Evolutionary conservation across 139 green algal genomes (phyloP).

Genomic region (Asterochloris erici): DNA sequence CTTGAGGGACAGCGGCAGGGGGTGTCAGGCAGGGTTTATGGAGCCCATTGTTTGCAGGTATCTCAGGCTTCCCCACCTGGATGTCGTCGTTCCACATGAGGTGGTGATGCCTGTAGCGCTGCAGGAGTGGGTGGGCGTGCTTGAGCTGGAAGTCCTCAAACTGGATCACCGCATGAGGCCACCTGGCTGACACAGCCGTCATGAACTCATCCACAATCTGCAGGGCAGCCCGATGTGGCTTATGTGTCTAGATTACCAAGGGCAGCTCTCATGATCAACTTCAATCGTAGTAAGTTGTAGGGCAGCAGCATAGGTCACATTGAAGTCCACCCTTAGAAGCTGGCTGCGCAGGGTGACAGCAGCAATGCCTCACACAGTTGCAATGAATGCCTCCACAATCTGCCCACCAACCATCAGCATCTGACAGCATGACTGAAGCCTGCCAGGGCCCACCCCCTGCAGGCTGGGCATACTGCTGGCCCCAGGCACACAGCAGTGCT

Average conservation of each 20-base stretch:
- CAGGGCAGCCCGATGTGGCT: background rate
- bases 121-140: conserved; percentile 52
- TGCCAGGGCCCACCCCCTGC: too few relatives aligned
- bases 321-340: too few relatives aligned
- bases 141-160: conserved; percentile 76
- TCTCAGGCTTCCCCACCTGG: conserved; percentile 28
- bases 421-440: too few relatives aligned
- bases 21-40: background rate
- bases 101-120: conserved; percentile 60
- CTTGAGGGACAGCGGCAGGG: background rate
- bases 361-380: too few relatives aligned
- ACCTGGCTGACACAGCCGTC: conserved; percentile 54
- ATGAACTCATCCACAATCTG: conserved; percentile 73
- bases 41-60: background rate
- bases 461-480: too few relatives aligned
- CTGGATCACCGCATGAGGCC: conserved; percentile 63
- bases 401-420: too few relatives aligned
- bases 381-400: too few relatives aligned
- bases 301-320: too few relatives aligned
- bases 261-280: too few relatives aligned
- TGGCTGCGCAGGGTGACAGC: too few relatives aligned
- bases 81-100: conserved; percentile 79
- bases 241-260: conserved; percentile 29
- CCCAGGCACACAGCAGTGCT: too few relatives aligned
- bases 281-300: too few relatives aligned